Evolutionary conservation across 129 eudicot species (phyloP).

Genomic region (Glebionis coronaria): DNA sequence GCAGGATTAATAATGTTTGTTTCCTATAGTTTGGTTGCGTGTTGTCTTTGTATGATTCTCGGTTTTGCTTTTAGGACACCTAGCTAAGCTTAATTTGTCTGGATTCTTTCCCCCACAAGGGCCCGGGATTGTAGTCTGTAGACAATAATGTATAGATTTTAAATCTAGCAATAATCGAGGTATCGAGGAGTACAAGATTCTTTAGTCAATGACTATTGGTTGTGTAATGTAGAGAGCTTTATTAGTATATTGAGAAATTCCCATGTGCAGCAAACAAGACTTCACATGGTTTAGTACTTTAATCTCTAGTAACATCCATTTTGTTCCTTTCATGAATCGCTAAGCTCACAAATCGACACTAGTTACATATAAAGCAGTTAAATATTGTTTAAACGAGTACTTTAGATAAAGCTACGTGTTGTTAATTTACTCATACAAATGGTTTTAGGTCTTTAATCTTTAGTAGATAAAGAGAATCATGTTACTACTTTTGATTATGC

Average conservation of each 20-base stretch:
- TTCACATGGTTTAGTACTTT: conserved; percentile 27
- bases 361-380: background rate
- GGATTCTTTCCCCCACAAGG: no score
- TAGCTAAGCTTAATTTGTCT: background rate
- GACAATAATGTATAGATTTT: background rate
- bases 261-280: conserved; percentile 26
- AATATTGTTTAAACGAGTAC: background rate
- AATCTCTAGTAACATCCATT: conserved; percentile 14
- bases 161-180: conserved; percentile 10
- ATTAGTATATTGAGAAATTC: conserved; percentile 8
- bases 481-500: background rate
- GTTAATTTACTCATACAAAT: background rate
- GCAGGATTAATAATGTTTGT: background rate
- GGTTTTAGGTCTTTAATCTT: background rate
- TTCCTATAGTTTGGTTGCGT: background rate
- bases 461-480: background rate
- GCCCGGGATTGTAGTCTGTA: no score
- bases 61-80: background rate
- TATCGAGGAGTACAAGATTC: conserved; percentile 11
- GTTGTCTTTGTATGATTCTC: background rate
- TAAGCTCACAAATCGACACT: background rate
- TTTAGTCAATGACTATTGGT: conserved; percentile 10
- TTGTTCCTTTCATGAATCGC: background rate
- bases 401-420: background rate
- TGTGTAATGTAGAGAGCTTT: conserved; percentile 9